phyloP scores from a whole-genome alignment of 2,329 filamentous ascomycete genomes.

The Xylaria sp. region DNA sequence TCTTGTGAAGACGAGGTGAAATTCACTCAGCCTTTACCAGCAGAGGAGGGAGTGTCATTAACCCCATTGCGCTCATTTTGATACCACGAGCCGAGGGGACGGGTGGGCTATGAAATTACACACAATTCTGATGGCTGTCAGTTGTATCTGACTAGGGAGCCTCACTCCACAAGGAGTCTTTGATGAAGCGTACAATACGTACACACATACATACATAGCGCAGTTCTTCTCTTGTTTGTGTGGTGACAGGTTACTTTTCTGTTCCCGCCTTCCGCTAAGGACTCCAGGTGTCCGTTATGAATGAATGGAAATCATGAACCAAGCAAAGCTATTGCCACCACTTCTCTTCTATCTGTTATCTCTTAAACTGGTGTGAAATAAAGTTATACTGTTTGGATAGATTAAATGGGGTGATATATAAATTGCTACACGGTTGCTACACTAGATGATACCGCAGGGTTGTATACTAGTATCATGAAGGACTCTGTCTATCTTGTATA shows the following conservation, averaged over 20 bases:
- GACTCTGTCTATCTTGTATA: background rate
- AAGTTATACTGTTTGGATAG: background rate
- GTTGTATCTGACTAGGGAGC: conserved; percentile 23
- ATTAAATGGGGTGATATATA: background rate
- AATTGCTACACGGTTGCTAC: background rate
- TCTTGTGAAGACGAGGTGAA: conserved; percentile 1
- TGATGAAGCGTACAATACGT: conserved; percentile 28
- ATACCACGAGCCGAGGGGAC: conserved; percentile 29
- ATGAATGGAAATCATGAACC: conserved; percentile 36
- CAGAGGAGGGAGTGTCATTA: conserved; percentile 11
- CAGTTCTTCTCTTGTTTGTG: conserved; percentile 21
- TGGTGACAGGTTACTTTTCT: conserved; percentile 14
- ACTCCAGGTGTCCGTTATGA: conserved; percentile 29
- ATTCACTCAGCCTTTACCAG: background rate
- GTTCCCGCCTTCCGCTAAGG: conserved; percentile 3
- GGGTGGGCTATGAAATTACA: conserved; percentile 29
- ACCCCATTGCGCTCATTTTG: conserved; percentile 35
- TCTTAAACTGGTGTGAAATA: background rate
- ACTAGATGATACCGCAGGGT: background rate
- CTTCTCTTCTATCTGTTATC: background rate
- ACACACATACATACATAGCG: conserved; percentile 35
- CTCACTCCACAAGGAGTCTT: conserved; percentile 36
- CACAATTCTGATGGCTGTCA: conserved; percentile 36
- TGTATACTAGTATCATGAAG: background rate
- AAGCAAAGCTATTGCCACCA: conserved; percentile 3